Base-by-base conservation (phyloP, 352 stramenopile genomes). In the Globisporangium apiculatum region DNA sequence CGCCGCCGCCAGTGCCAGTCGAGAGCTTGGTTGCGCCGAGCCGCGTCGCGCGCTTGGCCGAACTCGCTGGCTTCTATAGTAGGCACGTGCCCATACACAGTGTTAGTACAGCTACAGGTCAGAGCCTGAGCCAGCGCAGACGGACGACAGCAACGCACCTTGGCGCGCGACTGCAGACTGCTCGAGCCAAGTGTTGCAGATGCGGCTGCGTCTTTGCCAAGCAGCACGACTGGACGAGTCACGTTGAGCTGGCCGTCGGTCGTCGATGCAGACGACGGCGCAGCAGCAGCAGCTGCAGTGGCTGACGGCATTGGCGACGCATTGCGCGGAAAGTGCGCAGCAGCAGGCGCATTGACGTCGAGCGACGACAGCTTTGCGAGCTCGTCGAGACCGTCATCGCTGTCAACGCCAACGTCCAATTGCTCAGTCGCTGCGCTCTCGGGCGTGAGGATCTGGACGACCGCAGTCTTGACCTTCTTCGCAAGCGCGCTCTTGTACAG, bases 401-500 rank as follows among this genome's bases (percentile, higher is more conserved):
- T 65, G 6, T 83, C 63, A 15, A 51, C 57, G 38, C 7, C 40
- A 43, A 12, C 40, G 40, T 62, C 59, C 10, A 75, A 59, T 68
- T 83, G 53, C n/a, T 83, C 76, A 62, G 87, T 67, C 7, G 37
- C 4, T 35, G 45, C 15, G 5, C 12, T 42, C 37, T 84, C 73
- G 9, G 56, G 60, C 0, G 58, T 64, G 37, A 80, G 51, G 54
- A 92, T 70, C 59, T 89, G 76, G 45, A 93, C 52, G 11, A 60
- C 83, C 38, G 76, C 84, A 0, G 81, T 61, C 58, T 90, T 90
- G 7, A 91, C 76, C 58, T 94, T 95, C 79, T 95, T 96, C 1
- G 71, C 70, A 42, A 96, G 55, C 53, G 76, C 81, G 14, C 71
- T 75, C 69, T 94, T 95, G 79, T 95, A 97, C 62, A 97, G 59